Evolutionary conservation across 331 rosid species (phyloP), one percentile per base, ranked within the genome.

Genomic region (Rhamnella rubrinervis): DNA sequence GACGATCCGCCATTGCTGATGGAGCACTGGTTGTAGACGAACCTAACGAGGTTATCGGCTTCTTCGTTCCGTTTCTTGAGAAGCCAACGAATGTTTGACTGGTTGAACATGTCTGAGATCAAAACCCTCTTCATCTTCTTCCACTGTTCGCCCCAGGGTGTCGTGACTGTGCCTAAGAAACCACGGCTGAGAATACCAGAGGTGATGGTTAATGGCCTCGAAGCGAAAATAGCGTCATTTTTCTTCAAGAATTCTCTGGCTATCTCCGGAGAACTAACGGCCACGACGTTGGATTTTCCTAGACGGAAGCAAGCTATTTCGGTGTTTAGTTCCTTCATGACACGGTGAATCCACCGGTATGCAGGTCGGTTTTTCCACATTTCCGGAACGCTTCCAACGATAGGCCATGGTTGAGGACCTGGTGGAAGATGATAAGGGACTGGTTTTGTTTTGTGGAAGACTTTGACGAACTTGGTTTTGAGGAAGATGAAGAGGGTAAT

Each of bases 101-200:
- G 72, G 5, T 61, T 84, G 35, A 86, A 41, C 15, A 84, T 16
- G 0, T 84, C 66, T 1, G 75, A 72, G 7, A 11, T 19, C 5
- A 86, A 3, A 2, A 82, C 19, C 59, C 66, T 82, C 66, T 69
- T 80, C 89, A 87, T 80, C 68, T 87, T 87, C 78, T 63, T 77
- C 87, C 87, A 82, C 46, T 82, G 92, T 0, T 82, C 66, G 38
- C 83, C 88, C 40, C 21, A 39, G 0, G 86, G 88, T 0, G 6
- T 19, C 0, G 72, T 2, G 1, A 7, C 57, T 6, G 76, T 23
- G 10, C 80, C n/a, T 10, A 68, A 13, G 11, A 35, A 82, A 0
- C 80, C 85, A 4, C n/a, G 3, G 7, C 64, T 71, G 14, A 72
- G 4, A 12, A 71, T 21, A 0, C 31, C 8, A 19, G 71, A 56